Evolutionary conservation across 2,329 filamentous ascomycete genomes (phyloP).

Genomic region (Trichoderma sp.): DNA sequence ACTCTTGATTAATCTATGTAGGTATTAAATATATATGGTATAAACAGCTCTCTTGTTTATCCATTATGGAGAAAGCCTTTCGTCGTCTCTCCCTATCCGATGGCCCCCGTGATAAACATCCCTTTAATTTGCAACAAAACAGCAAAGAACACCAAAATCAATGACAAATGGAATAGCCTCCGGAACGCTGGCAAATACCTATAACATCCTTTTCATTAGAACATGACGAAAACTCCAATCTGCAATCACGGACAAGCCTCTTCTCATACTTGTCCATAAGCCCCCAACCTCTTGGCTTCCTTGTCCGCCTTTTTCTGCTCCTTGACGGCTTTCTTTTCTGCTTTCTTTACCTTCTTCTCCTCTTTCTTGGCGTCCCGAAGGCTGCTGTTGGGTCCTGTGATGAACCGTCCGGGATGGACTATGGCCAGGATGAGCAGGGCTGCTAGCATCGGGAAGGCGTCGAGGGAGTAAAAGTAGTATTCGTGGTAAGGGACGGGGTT

Average conservation of each 20-base stretch:
- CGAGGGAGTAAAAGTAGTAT: slow-evolving; percentile 11
- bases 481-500: slow-evolving; percentile 6
- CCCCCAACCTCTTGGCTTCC: not conserved
- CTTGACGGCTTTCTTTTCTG: not conserved
- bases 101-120: not conserved
- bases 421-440: slow-evolving; percentile 1
- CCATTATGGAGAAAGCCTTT: not conserved
- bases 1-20: not conserved
- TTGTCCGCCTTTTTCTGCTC: not conserved
- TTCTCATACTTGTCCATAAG: not conserved
- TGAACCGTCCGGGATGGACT: not conserved
- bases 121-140: not conserved
- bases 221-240: not conserved
- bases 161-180: not conserved
- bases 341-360: not conserved
- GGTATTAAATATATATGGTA: not conserved
- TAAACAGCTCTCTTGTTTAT: not conserved
- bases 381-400: not conserved
- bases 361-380: not conserved
- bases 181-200: not conserved
- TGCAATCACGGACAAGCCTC: not conserved
- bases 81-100: not conserved
- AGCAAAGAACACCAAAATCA: not conserved
- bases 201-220: not conserved
- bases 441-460: not conserved